Percentiles rank a stretch among this genome's conserved stretches.
Conservation (phyloP, 129 eudicot species). For the Artemisia tridentata region DNA sequence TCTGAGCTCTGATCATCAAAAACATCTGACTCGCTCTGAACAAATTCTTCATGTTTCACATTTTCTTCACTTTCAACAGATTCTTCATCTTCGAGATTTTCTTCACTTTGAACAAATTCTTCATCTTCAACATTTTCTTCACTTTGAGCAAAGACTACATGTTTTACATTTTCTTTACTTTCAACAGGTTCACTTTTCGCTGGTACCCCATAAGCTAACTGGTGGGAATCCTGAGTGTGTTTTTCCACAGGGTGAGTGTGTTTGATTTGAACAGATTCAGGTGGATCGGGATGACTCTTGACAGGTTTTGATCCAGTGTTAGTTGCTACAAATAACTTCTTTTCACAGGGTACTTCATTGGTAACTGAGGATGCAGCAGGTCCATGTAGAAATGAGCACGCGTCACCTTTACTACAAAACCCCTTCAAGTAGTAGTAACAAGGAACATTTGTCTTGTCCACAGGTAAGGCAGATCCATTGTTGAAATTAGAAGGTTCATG, state of each 20-base stretch:
- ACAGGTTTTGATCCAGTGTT: constrained; percentile 26
- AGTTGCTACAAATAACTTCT: constrained; percentile 25
- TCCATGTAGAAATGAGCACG: constrained; percentile 58
- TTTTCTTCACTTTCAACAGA: constrained; percentile 34
- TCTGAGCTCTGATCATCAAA: constrained; percentile 43
- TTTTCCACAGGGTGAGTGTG: constrained; percentile 8
- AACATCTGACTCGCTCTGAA: constrained; percentile 23
- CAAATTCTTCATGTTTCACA: constrained; percentile 19
- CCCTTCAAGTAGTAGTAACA: constrained; percentile 58
- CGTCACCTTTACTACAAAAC: constrained; percentile 64
- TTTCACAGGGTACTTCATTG: constrained; percentile 31
- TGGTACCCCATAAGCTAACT: constrained; percentile 6
- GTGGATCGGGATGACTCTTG: constrained; percentile 21
- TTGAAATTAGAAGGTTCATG: constrained; percentile 34
- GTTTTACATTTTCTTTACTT: constrained; percentile 28
- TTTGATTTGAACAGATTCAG: constrained; percentile 18
- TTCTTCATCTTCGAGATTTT: constrained; percentile 12
- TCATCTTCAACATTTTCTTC: constrained; percentile 26
- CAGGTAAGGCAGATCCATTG: constrained; percentile 30
- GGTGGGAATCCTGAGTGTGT: neutral
- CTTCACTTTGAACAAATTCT: constrained; percentile 31
- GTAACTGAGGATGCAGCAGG: constrained; percentile 24
- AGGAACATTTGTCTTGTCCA: constrained; percentile 44
- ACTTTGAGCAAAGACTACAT: constrained; percentile 24
- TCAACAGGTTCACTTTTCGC: constrained; percentile 29